Conservation (phyloP, 495 filamentous ascomycete species). For the Penicillium coprophilum region DNA sequence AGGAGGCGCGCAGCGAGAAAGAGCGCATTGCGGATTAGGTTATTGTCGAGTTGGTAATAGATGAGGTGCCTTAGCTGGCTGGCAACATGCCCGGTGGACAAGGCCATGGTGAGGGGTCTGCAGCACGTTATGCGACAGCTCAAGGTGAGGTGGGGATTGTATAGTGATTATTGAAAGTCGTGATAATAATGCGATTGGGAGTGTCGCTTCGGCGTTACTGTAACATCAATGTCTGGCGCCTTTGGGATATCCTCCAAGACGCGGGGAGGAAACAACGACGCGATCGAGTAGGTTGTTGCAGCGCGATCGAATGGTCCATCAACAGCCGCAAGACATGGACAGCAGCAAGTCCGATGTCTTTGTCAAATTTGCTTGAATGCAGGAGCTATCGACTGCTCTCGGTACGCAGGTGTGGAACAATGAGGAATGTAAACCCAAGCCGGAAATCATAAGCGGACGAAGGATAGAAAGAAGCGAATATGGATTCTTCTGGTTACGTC, state of each 20-base stretch:
- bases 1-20: slow-evolving; percentile 86
- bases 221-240: slow-evolving; percentile 12
- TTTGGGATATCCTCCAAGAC: slow-evolving; percentile 16
- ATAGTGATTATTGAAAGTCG: slow-evolving; percentile 9
- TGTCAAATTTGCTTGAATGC: slow-evolving; percentile 5
- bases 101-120: slow-evolving; percentile 60
- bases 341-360: slow-evolving; percentile 1
- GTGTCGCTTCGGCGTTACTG: slow-evolving; percentile 1
- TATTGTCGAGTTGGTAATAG: slow-evolving; percentile 91
- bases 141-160: not conserved
- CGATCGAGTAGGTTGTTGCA: slow-evolving; percentile 21
- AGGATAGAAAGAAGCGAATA: slow-evolving; percentile 5
- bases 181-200: slow-evolving; percentile 11
- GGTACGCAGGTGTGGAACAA: slow-evolving; percentile 14
- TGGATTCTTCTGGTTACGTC: slow-evolving; percentile 9
- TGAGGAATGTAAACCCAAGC: slow-evolving; percentile 30
- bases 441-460: slow-evolving; percentile 25
- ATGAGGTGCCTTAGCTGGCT: slow-evolving; percentile 80
- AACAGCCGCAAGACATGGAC: slow-evolving; percentile 17
- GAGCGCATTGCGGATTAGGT: slow-evolving; percentile 80
- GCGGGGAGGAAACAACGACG: slow-evolving; percentile 33
- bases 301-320: slow-evolving; percentile 18
- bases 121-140: slow-evolving; percentile 12
- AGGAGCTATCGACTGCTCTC: slow-evolving; percentile 13
- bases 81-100: slow-evolving; percentile 62